Conservation (phyloP, 305 asterid genomes). For the Andrographis paniculata region DNA sequence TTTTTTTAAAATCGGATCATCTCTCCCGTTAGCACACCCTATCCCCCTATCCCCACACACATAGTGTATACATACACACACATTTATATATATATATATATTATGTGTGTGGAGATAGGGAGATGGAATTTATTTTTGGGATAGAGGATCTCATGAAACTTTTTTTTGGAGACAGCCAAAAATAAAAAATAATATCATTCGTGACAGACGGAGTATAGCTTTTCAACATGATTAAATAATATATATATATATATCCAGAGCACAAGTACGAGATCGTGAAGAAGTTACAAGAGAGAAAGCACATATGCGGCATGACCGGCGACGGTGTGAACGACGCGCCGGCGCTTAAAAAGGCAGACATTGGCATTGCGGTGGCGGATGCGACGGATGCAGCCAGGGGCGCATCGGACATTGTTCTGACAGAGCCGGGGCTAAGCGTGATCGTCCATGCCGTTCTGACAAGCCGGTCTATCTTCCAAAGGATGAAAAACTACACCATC, state of each 20-base stretch:
- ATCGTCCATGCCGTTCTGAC: constrained; percentile 84
- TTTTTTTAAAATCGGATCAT: too few relatives aligned
- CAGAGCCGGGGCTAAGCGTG: constrained; percentile 92
- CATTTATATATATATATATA: too few relatives aligned
- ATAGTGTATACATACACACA: too few relatives aligned
- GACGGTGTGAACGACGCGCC: constrained; percentile 98
- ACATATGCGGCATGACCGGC: constrained; percentile 95
- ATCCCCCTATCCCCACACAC: too few relatives aligned
- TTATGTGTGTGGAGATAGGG: too few relatives aligned
- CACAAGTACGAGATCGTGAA: constrained; percentile 93
- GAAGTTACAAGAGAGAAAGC: constrained; percentile 78
- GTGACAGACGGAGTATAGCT: too few relatives aligned
- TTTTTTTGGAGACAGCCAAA: too few relatives aligned
- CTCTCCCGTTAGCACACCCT: too few relatives aligned
- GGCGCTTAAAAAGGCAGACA: constrained; percentile 80
- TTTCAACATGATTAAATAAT: not conserved
- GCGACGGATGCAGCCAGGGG: constrained; percentile 93
- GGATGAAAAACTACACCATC: constrained; percentile 95
- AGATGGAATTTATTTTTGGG: too few relatives aligned
- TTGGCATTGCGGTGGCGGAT: constrained; percentile 91
- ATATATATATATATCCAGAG: constrained; percentile 22
- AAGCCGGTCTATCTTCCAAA: constrained; percentile 88
- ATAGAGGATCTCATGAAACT: too few relatives aligned
- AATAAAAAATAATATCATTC: too few relatives aligned
- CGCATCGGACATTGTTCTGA: constrained; percentile 88